phyloP scores from a whole-genome alignment of 495 filamentous ascomycete genomes.

The Lindgomyces ingoldianus region DNA sequence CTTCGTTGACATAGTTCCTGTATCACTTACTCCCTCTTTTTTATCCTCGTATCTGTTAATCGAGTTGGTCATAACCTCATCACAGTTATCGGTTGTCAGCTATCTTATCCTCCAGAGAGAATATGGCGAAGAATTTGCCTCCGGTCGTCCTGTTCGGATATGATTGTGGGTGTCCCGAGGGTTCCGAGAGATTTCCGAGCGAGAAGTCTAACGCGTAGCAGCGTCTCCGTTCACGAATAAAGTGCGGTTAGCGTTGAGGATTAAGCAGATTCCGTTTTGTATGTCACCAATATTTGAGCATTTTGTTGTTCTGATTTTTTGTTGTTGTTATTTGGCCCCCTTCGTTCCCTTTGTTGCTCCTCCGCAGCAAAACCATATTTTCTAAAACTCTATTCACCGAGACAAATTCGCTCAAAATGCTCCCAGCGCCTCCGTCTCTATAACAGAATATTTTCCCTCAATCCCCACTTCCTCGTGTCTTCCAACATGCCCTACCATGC shows the following conservation, averaged over 20 bases:
- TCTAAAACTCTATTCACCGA: too few species aligned
- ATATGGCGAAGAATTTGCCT: neutral
- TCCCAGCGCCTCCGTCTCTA: too few species aligned
- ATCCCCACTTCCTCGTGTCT: too few species aligned
- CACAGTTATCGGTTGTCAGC: too few species aligned
- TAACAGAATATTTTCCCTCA: too few species aligned
- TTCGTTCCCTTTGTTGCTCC: neutral
- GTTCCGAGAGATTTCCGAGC: neutral
- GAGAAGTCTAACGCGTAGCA: neutral
- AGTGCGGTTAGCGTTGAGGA: constrained; percentile 32
- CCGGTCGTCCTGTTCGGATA: constrained; percentile 32
- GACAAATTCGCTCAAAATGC: too few species aligned
- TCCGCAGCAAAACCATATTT: too few species aligned
- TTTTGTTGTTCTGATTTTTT: neutral
- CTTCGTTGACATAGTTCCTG: too few species aligned
- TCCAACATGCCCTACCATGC: constrained; percentile 37
- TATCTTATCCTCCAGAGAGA: too few species aligned
- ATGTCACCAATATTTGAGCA: neutral
- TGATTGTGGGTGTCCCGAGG: constrained; percentile 25
- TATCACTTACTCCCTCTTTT: too few species aligned
- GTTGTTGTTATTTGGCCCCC: neutral
- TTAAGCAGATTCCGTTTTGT: constrained; percentile 41
- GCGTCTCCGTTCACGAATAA: constrained; percentile 41
- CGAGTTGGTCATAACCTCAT: too few species aligned
- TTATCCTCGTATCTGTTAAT: too few species aligned